These are phyloP conservation scores for Epichloe scottii DNA, from an alignment of 2,329 filamentous ascomycete genomes.

Conservation along the genomic window DNA sequence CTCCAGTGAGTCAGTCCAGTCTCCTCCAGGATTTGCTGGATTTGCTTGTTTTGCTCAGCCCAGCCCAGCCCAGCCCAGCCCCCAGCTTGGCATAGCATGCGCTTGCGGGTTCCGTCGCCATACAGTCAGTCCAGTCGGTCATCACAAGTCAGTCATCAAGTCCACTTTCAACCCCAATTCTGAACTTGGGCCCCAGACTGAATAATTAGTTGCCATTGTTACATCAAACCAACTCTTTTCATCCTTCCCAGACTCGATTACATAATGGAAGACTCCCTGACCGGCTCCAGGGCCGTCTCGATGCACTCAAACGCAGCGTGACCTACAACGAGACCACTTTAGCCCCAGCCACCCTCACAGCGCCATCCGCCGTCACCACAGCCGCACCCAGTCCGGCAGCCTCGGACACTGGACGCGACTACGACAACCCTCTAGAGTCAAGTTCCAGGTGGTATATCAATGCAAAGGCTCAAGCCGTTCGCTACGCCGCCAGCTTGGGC, in stretches of 20 bases:
- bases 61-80: no score
- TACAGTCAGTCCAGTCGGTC: no score
- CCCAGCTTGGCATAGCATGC: no score
- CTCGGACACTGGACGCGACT: constrained; percentile 22
- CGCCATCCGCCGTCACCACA: constrained; percentile 11
- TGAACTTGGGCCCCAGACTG: not conserved
- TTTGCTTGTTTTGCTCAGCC: no score
- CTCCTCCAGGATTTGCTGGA: no score
- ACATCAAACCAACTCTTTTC: not conserved
- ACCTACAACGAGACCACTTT: constrained; percentile 1
- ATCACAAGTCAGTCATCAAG: no score
- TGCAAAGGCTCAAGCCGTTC: constrained; percentile 30
- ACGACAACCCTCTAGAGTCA: constrained; percentile 31
- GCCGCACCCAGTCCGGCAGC: constrained; percentile 18
- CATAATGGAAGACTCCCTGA: not conserved
- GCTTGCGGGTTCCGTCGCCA: no score
- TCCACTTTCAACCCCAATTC: not conserved
- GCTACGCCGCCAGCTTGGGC: constrained; percentile 30
- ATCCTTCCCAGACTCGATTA: not conserved
- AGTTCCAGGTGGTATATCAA: constrained; percentile 31
- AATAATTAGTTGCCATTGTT: not conserved
- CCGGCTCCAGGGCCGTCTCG: constrained; percentile 3
- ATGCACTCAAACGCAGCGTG: constrained; percentile 6
- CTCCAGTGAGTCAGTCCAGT: no score
- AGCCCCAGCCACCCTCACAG: not conserved